Conservation (phyloP, 225 moss, liverwort and hornwort genomes). For the Sphagnum contortum region DNA sequence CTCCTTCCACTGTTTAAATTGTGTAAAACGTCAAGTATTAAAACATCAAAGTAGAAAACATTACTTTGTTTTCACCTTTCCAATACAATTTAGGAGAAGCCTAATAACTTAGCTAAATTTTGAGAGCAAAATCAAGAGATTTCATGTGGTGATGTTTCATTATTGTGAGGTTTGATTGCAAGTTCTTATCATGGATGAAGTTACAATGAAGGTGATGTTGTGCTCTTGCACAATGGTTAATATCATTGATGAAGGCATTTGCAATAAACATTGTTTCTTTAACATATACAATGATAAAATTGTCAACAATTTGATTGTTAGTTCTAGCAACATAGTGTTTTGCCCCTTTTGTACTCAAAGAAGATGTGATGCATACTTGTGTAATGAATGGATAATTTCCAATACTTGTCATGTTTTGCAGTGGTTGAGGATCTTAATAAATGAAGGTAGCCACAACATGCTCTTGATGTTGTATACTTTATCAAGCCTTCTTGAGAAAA, state of each 20-base stretch:
- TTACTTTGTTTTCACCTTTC: neutral
- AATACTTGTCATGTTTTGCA: constrained; percentile 17
- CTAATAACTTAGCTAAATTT: neutral
- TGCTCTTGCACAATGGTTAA: constrained; percentile 86
- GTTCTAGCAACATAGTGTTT: neutral
- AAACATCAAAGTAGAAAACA: no score
- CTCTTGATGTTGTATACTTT: constrained; percentile 84
- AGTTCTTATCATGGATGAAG: constrained; percentile 93
- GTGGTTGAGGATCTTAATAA: constrained; percentile 81
- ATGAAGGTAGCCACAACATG: constrained; percentile 73
- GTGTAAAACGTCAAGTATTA: no score
- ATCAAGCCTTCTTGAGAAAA: constrained; percentile 71
- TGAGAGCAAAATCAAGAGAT: neutral
- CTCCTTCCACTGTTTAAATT: neutral
- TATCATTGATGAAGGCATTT: constrained; percentile 96
- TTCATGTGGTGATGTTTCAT: neutral
- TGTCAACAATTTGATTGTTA: neutral
- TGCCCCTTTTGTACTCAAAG: no score
- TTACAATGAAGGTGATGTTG: constrained; percentile 89
- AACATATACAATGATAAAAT: no score
- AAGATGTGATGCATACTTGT: neutral
- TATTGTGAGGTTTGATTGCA: constrained; percentile 13
- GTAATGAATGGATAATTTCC: neutral
- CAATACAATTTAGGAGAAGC: neutral
- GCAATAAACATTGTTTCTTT: constrained; percentile 25